Evolutionary conservation across 371 early-diverging fungal genomes (phyloP), one percentile per base, ranked within the genome.

Genomic region (Syncephalastrum monosporum): DNA sequence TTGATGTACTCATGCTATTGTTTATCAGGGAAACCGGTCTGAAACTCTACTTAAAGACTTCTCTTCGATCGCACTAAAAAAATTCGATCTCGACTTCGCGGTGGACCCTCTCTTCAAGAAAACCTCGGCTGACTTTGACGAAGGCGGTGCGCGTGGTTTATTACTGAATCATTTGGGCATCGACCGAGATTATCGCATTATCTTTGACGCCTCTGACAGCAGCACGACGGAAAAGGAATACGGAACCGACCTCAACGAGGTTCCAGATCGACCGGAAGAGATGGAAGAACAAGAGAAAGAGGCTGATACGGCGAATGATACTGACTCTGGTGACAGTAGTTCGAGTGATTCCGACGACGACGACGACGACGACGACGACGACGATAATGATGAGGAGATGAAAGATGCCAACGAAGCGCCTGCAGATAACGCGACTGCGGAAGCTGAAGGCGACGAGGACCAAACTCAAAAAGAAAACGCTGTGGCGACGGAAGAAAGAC

Each of bases 51-150:
- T 88, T 54, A 91, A 91, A 65, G 93, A 94, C 61, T 84, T 91
- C 57, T 75, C 82, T 0, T 57, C 81, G 3, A 82, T 98, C 43
- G 89, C 89, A 15, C 69, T 92, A 27, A 95, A 95, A 60, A 89
- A 91, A 57, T 86, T 95, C 48, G 97, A 97, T 60, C 71, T 93
- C 38, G 98, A 98, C 65, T 95, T 94, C 57, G 69, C 86, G 0
- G 91, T 96, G 16, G 98, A 98, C 65, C 98, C 98, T n/a, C 79
- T 98, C 33, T 97, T 97, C 78, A 91, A 94, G 66, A 98, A 98
- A 69, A 96, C 96, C 15, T 94, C 91, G 2, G 96, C 98, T 6
- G 97, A 96, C 64, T 97, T 97, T 79, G 98, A 97, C 69, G 97
- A 98, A 75, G 96, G 98, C n/a, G 97, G 97, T 4, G 95, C 97